Evolutionary conservation across 345 rosid genomes (phyloP).

Genomic region (Geranium rotundifolium): DNA sequence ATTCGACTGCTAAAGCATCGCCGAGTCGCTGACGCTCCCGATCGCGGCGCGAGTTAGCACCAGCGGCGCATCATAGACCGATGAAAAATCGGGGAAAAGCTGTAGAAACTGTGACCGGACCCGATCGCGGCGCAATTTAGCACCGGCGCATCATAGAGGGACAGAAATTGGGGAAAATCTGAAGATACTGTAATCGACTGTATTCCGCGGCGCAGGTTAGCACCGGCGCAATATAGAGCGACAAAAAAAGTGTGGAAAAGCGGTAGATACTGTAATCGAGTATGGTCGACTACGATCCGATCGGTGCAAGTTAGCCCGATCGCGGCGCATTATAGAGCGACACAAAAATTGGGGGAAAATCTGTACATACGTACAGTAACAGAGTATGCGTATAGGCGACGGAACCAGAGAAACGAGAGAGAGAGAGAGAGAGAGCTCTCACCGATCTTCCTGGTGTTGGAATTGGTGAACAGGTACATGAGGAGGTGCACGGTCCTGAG

Average conservation of each 20-base stretch:
- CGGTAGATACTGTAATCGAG: background rate
- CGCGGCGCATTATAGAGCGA: too few species aligned
- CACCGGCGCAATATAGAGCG: too few species aligned
- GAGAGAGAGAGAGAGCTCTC: conserved; percentile 1
- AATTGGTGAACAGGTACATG: conserved; percentile 74
- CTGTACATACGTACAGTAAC: too few species aligned
- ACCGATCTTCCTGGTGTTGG: conserved; percentile 73
- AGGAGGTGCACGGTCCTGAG: conserved; percentile 76
- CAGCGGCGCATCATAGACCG: conserved; percentile 19
- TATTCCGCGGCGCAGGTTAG: too few species aligned
- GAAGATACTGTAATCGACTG: too few species aligned
- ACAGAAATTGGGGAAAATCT: background rate
- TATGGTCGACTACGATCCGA: too few species aligned
- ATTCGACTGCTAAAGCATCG: conserved; percentile 75
- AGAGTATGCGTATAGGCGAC: too few species aligned
- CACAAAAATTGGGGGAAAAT: too few species aligned
- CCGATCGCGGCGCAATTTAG: conserved; percentile 6
- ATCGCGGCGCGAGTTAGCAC: conserved; percentile 13
- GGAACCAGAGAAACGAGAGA: background rate
- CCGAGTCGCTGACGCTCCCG: too few species aligned
- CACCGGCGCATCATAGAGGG: conserved; percentile 23
- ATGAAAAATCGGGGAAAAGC: background rate
- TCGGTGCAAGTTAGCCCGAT: too few species aligned
- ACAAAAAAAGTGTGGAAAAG: background rate
- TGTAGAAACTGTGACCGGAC: too few species aligned